Percentiles rank a stretch among this genome's conserved stretches.
phyloP scores from a whole-genome alignment of 2,329 filamentous ascomycete genomes.

The Juglanconis oblonga region DNA sequence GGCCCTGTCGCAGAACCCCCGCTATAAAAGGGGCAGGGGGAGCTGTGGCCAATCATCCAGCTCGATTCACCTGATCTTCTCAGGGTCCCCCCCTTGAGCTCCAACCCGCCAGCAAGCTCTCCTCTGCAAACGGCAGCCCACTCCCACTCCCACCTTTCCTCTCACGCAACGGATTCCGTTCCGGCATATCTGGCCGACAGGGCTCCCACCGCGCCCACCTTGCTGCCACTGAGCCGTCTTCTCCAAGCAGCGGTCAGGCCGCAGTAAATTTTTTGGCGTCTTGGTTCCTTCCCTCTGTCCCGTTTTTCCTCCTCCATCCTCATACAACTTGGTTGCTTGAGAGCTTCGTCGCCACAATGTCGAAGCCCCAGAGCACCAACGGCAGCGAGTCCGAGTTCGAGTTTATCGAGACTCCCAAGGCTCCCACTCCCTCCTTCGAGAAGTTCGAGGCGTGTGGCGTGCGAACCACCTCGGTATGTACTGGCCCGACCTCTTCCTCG shows the following conservation, averaged over 20 bases:
- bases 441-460: slow-evolving; percentile 54
- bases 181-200: slow-evolving; percentile 12
- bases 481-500: neutral
- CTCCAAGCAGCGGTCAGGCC: slow-evolving; percentile 14
- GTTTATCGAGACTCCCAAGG: slow-evolving; percentile 59
- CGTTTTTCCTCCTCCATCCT: neutral
- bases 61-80: slow-evolving; percentile 4
- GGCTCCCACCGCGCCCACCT: neutral
- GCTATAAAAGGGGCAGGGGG: neutral
- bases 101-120: neutral
- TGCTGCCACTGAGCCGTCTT: neutral
- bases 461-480: slow-evolving; percentile 50
- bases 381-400: slow-evolving; percentile 58
- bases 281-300: neutral
- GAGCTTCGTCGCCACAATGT: slow-evolving; percentile 36
- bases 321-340: neutral
- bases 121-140: neutral
- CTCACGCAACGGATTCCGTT: neutral
- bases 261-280: neutral
- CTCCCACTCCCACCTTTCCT: slow-evolving; percentile 13
- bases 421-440: slow-evolving; percentile 46
- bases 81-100: slow-evolving; percentile 8
- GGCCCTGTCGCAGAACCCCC: neutral
- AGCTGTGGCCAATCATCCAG: slow-evolving; percentile 12
- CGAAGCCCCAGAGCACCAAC: slow-evolving; percentile 45